These are phyloP conservation scores for Microbotryum violaceum DNA, from an alignment of 1,284 basidiomycete species.

Conservation along the genomic window DNA sequence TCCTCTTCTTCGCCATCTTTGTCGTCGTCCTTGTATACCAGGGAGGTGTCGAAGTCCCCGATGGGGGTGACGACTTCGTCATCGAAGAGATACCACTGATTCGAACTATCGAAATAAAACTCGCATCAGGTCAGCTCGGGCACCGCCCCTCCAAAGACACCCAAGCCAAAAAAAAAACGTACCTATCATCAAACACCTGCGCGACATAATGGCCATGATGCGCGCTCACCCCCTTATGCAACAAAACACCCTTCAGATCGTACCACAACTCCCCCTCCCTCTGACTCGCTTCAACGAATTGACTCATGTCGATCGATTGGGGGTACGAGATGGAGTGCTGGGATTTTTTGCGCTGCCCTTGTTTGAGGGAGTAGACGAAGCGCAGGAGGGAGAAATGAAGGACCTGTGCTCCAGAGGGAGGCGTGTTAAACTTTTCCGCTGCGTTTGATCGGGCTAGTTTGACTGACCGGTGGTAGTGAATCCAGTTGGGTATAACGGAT, in stretches of 20 bases:
- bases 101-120: slow-evolving; percentile 45
- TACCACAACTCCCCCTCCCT: slow-evolving; percentile 49
- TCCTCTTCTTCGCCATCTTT: slow-evolving; percentile 30
- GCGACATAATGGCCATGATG: slow-evolving; percentile 89
- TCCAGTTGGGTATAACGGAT: slow-evolving; percentile 61
- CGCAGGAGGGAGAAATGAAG: slow-evolving; percentile 81
- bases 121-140: slow-evolving; percentile 7
- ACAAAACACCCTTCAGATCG: slow-evolving; percentile 68
- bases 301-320: slow-evolving; percentile 60
- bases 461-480: slow-evolving; percentile 59
- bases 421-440: too few species aligned
- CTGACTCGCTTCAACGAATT: slow-evolving; percentile 45
- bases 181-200: slow-evolving; percentile 72
- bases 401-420: slow-evolving; percentile 29
- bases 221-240: slow-evolving; percentile 77
- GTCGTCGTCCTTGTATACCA: slow-evolving; percentile 22
- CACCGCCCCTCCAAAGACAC: slow-evolving; percentile 11
- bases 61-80: slow-evolving; percentile 52
- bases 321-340: slow-evolving; percentile 71
- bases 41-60: slow-evolving; percentile 31
- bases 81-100: slow-evolving; percentile 82
- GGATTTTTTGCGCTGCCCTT: slow-evolving; percentile 54
- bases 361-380: slow-evolving; percentile 68
- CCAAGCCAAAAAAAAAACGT: slow-evolving; percentile 35
- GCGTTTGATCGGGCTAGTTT: too few species aligned